Evolutionary conservation across 2,329 filamentous ascomycete species (phyloP).

Genomic region (Colletotrichum paranaense): DNA sequence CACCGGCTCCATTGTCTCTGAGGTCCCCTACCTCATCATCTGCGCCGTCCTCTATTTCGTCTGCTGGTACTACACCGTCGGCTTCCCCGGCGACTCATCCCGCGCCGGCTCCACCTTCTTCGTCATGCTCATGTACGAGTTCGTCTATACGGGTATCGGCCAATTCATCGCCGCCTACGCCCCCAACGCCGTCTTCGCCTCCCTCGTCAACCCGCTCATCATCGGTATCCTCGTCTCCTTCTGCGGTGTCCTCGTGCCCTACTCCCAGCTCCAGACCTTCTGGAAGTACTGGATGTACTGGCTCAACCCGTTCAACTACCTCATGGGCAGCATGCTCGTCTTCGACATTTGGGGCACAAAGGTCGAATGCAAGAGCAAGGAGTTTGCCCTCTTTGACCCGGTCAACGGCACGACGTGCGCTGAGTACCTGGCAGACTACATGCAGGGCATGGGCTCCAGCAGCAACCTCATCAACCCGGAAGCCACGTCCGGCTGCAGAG

Average conservation of each 20-base stretch:
- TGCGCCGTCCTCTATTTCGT: conserved; percentile 60
- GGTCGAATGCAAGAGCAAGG: conserved; percentile 57
- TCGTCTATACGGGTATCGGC: conserved; percentile 70
- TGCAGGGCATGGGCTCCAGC: conserved; percentile 56
- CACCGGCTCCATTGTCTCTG: conserved; percentile 61
- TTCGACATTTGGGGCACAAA: conserved; percentile 61
- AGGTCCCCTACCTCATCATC: conserved; percentile 57
- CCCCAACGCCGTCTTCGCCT: conserved; percentile 69
- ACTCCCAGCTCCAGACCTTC: conserved; percentile 69
- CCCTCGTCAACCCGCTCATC: conserved; percentile 67
- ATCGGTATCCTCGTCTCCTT: conserved; percentile 73
- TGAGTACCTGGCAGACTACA: conserved; percentile 66
- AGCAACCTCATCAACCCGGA: conserved; percentile 70
- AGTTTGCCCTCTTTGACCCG: conserved; percentile 65
- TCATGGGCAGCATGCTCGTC: conserved; percentile 66
- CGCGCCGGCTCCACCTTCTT: conserved; percentile 65
- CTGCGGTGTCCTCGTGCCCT: conserved; percentile 81
- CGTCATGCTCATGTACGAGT: conserved; percentile 69
- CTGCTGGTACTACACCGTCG: conserved; percentile 70
- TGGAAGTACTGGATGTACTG: conserved; percentile 69
- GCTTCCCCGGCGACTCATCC: conserved; percentile 55
- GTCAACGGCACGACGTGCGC: conserved; percentile 64
- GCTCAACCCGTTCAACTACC: conserved; percentile 69
- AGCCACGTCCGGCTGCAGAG: conserved; percentile 64
- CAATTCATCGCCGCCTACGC: conserved; percentile 73